Conservation (phyloP, 2,329 filamentous ascomycete species). For the Cytospora schulzeri region DNA sequence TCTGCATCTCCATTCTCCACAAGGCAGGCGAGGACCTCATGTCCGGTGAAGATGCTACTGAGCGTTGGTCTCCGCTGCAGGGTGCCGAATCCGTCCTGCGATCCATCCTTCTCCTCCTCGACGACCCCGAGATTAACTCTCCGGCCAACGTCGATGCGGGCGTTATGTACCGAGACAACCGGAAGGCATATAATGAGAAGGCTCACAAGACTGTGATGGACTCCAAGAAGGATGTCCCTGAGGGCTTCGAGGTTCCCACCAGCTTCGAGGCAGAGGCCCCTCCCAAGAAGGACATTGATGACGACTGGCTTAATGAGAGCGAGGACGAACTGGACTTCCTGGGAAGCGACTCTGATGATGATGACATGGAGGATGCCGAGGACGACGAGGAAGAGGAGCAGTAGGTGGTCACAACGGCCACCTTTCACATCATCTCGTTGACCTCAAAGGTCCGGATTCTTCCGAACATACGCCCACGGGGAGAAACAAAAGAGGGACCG, state of each 20-base stretch:
- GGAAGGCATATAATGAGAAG: slow-evolving; percentile 67
- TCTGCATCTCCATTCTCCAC: slow-evolving; percentile 97
- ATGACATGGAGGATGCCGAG: slow-evolving; percentile 59
- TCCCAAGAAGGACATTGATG: slow-evolving; percentile 66
- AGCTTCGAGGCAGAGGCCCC: slow-evolving; percentile 62
- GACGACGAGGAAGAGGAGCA: slow-evolving; percentile 61
- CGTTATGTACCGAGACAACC: slow-evolving; percentile 78
- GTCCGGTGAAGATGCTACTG: slow-evolving; percentile 85
- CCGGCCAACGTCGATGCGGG: slow-evolving; percentile 94
- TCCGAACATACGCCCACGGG: neutral
- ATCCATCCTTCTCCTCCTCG: slow-evolving; percentile 86
- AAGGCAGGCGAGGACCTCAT: slow-evolving; percentile 88
- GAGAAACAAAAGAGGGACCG: neutral
- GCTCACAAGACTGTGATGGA: slow-evolving; percentile 71
- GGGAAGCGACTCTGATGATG: slow-evolving; percentile 67
- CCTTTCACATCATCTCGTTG: neutral
- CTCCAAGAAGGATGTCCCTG: slow-evolving; percentile 79
- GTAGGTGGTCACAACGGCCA: slow-evolving; percentile 41
- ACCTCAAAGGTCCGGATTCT: neutral
- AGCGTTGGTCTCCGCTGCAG: slow-evolving; percentile 93
- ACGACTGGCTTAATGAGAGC: slow-evolving; percentile 82
- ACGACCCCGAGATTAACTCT: slow-evolving; percentile 90
- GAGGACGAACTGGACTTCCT: slow-evolving; percentile 74
- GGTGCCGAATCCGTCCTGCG: slow-evolving; percentile 93
- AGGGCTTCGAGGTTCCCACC: slow-evolving; percentile 80